Conservation (phyloP, 2,329 filamentous ascomycete genomes). For the Scopulariopsis brevicaulis region DNA sequence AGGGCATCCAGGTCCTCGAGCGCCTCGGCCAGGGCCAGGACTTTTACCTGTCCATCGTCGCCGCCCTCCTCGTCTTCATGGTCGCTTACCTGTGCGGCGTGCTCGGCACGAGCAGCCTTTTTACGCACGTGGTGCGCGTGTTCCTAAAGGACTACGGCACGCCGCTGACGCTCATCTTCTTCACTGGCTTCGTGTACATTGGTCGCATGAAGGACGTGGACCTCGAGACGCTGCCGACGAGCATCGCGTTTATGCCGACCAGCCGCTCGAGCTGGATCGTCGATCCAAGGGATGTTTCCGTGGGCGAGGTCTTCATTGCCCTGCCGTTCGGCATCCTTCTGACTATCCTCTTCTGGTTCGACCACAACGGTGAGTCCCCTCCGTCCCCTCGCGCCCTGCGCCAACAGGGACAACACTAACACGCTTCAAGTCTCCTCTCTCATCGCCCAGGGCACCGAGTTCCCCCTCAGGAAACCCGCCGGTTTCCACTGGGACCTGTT, state of each 20-base stretch:
- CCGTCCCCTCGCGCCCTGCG: not conserved
- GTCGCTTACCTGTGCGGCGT: slow-evolving; percentile 64
- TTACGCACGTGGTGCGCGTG: slow-evolving; percentile 63
- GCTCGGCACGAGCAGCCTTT: slow-evolving; percentile 59
- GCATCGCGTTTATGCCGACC: slow-evolving; percentile 70
- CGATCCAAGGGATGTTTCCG: slow-evolving; percentile 66
- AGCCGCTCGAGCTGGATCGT: slow-evolving; percentile 65
- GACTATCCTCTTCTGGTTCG: slow-evolving; percentile 81
- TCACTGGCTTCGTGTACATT: slow-evolving; percentile 80
- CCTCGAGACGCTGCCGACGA: slow-evolving; percentile 63
- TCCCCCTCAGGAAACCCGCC: slow-evolving; percentile 67
- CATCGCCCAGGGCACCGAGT: slow-evolving; percentile 74
- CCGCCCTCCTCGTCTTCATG: slow-evolving; percentile 67
- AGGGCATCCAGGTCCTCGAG: slow-evolving; percentile 76
- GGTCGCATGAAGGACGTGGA: slow-evolving; percentile 66
- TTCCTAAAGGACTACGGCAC: slow-evolving; percentile 89
- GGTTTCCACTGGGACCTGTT: slow-evolving; percentile 83
- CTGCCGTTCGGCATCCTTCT: slow-evolving; percentile 78
- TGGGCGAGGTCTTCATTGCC: slow-evolving; percentile 67
- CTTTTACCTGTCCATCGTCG: slow-evolving; percentile 69
- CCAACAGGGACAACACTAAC: not conserved
- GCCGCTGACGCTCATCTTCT: slow-evolving; percentile 73
- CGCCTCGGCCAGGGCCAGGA: slow-evolving; percentile 56
- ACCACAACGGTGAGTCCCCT: slow-evolving; percentile 59
- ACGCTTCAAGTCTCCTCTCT: slow-evolving; percentile 61